phyloP scores from a whole-genome alignment of 257 asterid species.

The Gentiana dahurica region DNA sequence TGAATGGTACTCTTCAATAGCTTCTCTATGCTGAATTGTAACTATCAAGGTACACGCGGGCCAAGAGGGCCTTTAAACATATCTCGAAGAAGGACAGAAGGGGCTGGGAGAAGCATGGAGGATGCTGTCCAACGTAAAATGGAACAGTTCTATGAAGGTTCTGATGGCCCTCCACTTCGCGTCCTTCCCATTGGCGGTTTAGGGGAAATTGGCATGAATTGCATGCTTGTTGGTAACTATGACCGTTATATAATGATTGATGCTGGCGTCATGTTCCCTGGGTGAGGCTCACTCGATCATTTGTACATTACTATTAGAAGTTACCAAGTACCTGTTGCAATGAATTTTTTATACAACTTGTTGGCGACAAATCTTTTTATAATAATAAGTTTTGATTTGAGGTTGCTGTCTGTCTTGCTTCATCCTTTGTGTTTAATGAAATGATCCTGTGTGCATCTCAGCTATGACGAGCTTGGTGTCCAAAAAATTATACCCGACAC shows the following conservation, averaged over 20 bases:
- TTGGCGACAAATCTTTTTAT: too few species aligned
- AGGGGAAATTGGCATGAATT: constrained; percentile 99
- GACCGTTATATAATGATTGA: constrained; percentile 92
- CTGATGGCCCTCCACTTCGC: constrained; percentile 91
- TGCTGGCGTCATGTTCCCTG: constrained; percentile 99
- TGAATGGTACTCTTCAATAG: too few species aligned
- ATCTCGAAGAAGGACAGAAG: constrained; percentile 49
- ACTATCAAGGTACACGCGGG: constrained; percentile 35
- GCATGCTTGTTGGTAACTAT: constrained; percentile 95
- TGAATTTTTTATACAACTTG: neutral
- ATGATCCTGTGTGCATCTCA: constrained; percentile 21
- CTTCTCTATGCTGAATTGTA: neutral
- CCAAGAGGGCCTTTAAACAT: constrained; percentile 49
- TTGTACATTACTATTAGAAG: too few species aligned
- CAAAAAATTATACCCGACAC: constrained; percentile 99
- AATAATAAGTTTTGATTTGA: neutral
- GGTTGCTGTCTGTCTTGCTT: neutral
- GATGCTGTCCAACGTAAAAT: constrained; percentile 91
- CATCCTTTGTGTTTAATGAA: neutral
- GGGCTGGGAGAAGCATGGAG: constrained; percentile 87
- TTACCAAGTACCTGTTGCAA: constrained; percentile 1
- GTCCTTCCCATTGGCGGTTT: constrained; percentile 95
- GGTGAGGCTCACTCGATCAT: constrained; percentile 36
- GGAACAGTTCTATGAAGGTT: constrained; percentile 96
- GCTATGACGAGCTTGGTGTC: constrained; percentile 89